These are phyloP conservation scores for Debaryomycetaceae sp. DNA, from an alignment of 1,139 yeast species.

Conservation along the genomic window DNA sequence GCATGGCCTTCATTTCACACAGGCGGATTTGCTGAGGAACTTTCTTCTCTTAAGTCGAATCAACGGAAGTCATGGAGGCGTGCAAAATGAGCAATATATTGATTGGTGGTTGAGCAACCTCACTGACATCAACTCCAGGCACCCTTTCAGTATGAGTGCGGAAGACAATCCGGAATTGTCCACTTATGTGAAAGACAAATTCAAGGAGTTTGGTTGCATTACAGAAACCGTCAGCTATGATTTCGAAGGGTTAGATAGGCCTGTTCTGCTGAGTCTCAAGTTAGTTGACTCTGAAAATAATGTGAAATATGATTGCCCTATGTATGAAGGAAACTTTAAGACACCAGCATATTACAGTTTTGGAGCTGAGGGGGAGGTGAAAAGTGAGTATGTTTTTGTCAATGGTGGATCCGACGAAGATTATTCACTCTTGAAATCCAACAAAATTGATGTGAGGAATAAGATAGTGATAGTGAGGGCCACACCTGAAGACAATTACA, in stretches of 20 bases:
- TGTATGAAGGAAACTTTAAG: conserved; percentile 23
- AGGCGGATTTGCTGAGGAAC: conserved; percentile 58
- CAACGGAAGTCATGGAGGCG: conserved; percentile 20
- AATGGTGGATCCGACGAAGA: conserved; percentile 32
- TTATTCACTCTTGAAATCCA: conserved; percentile 18
- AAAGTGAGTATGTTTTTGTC: conserved; percentile 26
- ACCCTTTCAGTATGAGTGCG: conserved; percentile 21
- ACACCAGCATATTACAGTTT: conserved; percentile 39
- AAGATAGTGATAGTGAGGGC: conserved; percentile 32
- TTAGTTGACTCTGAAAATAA: conserved; percentile 22
- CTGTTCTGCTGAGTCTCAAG: conserved; percentile 21
- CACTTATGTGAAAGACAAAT: conserved; percentile 22
- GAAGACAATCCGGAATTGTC: conserved; percentile 27
- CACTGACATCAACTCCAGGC: conserved; percentile 14
- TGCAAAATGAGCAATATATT: conserved; percentile 27
- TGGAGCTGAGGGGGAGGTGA: conserved; percentile 27
- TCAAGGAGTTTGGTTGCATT: conserved; percentile 27
- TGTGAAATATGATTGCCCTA: conserved; percentile 23
- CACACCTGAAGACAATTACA: conserved; percentile 7
- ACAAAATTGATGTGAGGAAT: conserved; percentile 18
- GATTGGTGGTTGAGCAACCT: conserved; percentile 24
- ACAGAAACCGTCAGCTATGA: conserved; percentile 18
- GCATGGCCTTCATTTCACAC: conserved; percentile 62
- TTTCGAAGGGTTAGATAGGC: conserved; percentile 19
- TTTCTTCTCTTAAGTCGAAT: conserved; percentile 26